Percentiles rank a stretch among this genome's conserved stretches.
Evolutionary conservation across 2,329 filamentous ascomycete genomes (phyloP).

Genomic region (Alternaria tenuissima): DNA sequence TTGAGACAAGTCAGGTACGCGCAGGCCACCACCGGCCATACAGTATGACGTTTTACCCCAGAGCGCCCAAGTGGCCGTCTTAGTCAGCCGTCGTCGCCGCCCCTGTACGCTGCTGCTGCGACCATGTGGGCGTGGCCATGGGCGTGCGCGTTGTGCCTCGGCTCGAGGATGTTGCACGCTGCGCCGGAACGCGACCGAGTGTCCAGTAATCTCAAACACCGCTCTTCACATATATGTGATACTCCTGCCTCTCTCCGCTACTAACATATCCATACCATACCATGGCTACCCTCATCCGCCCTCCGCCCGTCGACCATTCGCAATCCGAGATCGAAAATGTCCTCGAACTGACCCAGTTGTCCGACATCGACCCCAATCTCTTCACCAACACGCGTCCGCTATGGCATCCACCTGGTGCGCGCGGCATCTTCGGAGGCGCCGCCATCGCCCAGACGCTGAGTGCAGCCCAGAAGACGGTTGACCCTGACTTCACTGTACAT

Average conservation of each 20-base stretch:
- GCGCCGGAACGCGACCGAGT: slow-evolving; percentile 20
- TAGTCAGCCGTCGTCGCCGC: slow-evolving; percentile 19
- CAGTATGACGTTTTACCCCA: slow-evolving; percentile 26
- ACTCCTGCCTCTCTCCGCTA: neutral
- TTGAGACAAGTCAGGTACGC: slow-evolving; percentile 30
- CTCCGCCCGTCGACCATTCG: slow-evolving; percentile 74
- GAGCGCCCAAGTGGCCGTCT: slow-evolving; percentile 3
- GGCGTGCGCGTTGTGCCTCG: slow-evolving; percentile 27
- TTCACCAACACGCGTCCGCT: slow-evolving; percentile 93
- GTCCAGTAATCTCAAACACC: neutral
- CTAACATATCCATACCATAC: neutral
- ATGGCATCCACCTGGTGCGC: slow-evolving; percentile 91
- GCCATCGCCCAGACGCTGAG: slow-evolving; percentile 92
- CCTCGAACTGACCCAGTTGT: slow-evolving; percentile 82
- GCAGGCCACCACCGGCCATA: slow-evolving; percentile 2
- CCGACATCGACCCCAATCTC: slow-evolving; percentile 80
- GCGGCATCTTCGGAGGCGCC: slow-evolving; percentile 91
- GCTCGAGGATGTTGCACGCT: slow-evolving; percentile 23
- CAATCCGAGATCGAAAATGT: slow-evolving; percentile 89
- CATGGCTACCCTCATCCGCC: slow-evolving; percentile 72
- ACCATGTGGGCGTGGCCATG: neutral
- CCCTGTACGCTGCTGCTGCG: neutral
- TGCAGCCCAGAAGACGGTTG: slow-evolving; percentile 88
- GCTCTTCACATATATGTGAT: neutral
- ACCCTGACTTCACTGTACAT: slow-evolving; percentile 81